Evolutionary conservation across 1,139 yeast genomes (phyloP).

Genomic region (Geotrichum klebahnii): DNA sequence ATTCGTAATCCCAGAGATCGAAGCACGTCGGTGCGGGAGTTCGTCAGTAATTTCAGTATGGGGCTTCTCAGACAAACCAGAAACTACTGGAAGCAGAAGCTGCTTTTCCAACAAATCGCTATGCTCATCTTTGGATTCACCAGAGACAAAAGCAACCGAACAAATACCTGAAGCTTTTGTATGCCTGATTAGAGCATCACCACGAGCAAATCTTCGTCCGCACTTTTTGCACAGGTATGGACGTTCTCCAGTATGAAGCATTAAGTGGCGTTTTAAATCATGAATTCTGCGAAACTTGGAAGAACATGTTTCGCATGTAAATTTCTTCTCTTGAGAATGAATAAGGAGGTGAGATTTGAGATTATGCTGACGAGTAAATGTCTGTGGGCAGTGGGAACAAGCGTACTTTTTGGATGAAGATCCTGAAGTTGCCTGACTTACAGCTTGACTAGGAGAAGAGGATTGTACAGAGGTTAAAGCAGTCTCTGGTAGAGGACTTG

Average conservation of each 20-base stretch:
- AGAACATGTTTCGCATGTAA: conserved; percentile 60
- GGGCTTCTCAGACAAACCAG: background rate
- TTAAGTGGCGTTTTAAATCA: conserved; percentile 71
- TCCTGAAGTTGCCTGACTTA: no score
- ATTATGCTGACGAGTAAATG: conserved; percentile 21
- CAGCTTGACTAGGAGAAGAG: no score
- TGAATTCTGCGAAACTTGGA: conserved; percentile 66
- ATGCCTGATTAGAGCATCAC: conserved; percentile 71
- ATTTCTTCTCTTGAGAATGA: conserved; percentile 50
- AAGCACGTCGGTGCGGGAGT: conserved; percentile 3
- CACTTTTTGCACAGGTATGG: conserved; percentile 63
- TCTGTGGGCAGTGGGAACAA: conserved; percentile 21
- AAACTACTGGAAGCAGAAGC: background rate
- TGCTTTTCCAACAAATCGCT: background rate
- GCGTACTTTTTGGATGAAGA: conserved; percentile 16
- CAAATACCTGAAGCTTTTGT: conserved; percentile 42
- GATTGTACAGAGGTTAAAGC: no score
- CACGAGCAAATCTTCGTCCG: conserved; percentile 65
- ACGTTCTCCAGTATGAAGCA: conserved; percentile 71
- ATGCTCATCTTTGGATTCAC: background rate
- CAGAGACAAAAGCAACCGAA: conserved; percentile 9
- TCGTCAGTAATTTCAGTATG: conserved; percentile 1
- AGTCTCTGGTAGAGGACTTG: no score
- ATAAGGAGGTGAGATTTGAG: conserved; percentile 17
- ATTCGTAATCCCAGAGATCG: conserved; percentile 1